These are phyloP conservation scores for Osmanthus fragrans DNA, from an alignment of 257 asterid genomes.

Conservation along the genomic window DNA sequence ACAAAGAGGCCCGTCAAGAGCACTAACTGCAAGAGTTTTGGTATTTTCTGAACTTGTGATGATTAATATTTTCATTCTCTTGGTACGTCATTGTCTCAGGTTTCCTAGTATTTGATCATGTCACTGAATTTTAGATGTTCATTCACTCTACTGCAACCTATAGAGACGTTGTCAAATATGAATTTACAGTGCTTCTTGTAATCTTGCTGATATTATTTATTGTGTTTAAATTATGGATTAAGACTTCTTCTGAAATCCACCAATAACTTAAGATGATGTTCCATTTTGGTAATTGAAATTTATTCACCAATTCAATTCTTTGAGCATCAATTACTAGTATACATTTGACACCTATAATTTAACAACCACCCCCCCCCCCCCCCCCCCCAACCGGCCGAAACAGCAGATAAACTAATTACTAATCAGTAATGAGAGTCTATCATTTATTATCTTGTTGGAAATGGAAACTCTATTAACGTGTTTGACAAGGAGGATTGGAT, in stretches of 20 bases:
- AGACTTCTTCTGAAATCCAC: too few relatives aligned
- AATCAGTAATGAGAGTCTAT: neutral
- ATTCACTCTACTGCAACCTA: neutral
- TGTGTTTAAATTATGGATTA: too few relatives aligned
- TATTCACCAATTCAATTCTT: neutral
- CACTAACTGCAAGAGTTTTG: slow-evolving; percentile 55
- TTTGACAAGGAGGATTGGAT: too few relatives aligned
- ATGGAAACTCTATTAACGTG: too few relatives aligned
- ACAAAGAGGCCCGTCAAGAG: slow-evolving; percentile 47
- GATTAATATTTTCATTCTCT: neutral
- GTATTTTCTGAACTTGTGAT: slow-evolving; percentile 23
- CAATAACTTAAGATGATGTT: neutral
- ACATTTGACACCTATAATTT: too few relatives aligned
- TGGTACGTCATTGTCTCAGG: neutral
- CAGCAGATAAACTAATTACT: too few relatives aligned
- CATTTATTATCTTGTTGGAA: neutral
- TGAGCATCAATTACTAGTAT: neutral
- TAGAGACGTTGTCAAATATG: too few relatives aligned
- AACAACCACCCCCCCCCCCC: too few relatives aligned
- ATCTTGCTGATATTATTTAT: too few relatives aligned
- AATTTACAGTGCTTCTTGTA: too few relatives aligned
- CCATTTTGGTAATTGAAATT: neutral
- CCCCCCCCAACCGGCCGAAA: too few relatives aligned
- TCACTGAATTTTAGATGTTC: neutral
- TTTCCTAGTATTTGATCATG: neutral